A percentile compares a stretch with the other conserved stretches of the same genome.
Conservation (phyloP, 768 basidiomycete species). For the Lactarius hengduanensis region DNA sequence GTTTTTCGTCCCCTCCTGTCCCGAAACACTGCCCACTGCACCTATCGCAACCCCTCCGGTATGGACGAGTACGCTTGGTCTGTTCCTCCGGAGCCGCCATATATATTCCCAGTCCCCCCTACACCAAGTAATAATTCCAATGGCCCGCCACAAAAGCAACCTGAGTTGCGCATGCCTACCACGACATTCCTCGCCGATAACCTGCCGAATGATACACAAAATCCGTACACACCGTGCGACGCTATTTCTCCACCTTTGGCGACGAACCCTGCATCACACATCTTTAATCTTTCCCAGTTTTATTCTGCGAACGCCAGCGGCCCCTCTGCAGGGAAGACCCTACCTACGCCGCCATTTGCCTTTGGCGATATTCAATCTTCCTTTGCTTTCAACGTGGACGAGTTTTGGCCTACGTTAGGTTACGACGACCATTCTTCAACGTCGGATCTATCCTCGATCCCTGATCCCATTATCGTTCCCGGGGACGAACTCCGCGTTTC, state of each 20-base stretch:
- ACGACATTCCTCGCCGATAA: background rate
- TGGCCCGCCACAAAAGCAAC: conserved; percentile 3
- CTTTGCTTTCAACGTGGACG: conserved; percentile 1
- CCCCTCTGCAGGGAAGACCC: background rate
- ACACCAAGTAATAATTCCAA: background rate
- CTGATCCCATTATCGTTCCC: background rate
- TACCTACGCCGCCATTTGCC: conserved; percentile 3
- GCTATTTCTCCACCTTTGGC: background rate
- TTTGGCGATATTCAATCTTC: conserved; percentile 11
- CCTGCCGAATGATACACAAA: background rate
- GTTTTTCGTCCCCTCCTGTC: background rate
- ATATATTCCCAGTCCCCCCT: background rate
- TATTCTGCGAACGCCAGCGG: conserved; percentile 2
- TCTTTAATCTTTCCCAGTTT: conserved; percentile 14
- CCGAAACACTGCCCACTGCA: background rate
- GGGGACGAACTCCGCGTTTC: background rate
- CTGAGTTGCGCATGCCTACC: background rate
- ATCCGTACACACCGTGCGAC: background rate
- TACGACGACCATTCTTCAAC: background rate
- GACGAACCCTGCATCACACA: background rate
- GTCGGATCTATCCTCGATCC: background rate
- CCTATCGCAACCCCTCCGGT: background rate
- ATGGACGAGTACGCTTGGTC: conserved; percentile 13
- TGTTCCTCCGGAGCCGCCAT: background rate
- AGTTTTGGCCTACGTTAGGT: background rate